A percentile compares a stretch with the other conserved stretches of the same genome.
phyloP scores from a whole-genome alignment of 1,284 basidiomycete genomes.

The Cutaneotrichosporon mucoides region DNA sequence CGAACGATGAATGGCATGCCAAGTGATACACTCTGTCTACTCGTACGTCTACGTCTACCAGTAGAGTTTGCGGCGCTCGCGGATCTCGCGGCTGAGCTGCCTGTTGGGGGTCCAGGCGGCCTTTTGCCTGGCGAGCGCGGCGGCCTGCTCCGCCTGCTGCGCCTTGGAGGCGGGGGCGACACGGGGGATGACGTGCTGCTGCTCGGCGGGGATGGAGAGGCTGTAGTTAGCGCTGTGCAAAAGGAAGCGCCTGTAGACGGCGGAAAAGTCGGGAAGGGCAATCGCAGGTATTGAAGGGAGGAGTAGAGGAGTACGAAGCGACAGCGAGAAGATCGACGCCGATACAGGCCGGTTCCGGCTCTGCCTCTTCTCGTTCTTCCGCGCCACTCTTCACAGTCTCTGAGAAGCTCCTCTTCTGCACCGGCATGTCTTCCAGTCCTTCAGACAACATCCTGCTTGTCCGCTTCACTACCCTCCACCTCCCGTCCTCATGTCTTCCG shows the following conservation, averaged over 20 bases:
- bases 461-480: not conserved
- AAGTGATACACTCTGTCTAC: not conserved
- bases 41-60: constrained; percentile 30
- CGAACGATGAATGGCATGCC: constrained; percentile 1
- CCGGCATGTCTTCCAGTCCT: not conserved
- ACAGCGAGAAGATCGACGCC: no score
- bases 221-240: constrained; percentile 13
- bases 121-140: constrained; percentile 23
- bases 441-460: not conserved
- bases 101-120: constrained; percentile 39
- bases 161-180: constrained; percentile 31
- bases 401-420: no score
- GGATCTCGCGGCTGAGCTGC: constrained; percentile 30
- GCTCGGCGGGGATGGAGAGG: constrained; percentile 25
- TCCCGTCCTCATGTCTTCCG: not conserved
- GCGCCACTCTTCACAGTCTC: no score
- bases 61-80: constrained; percentile 39
- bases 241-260: no score
- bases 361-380: no score
- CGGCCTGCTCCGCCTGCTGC: constrained; percentile 16
- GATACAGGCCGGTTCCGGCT: no score
- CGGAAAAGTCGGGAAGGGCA: not conserved
- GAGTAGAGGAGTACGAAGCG: no score
- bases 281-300: no score
- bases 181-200: constrained; percentile 32